Evolutionary conservation across 352 stramenopile genomes (phyloP), one percentile per base, ranked within the genome.

Genomic region (Globisporangium abappressorium): DNA sequence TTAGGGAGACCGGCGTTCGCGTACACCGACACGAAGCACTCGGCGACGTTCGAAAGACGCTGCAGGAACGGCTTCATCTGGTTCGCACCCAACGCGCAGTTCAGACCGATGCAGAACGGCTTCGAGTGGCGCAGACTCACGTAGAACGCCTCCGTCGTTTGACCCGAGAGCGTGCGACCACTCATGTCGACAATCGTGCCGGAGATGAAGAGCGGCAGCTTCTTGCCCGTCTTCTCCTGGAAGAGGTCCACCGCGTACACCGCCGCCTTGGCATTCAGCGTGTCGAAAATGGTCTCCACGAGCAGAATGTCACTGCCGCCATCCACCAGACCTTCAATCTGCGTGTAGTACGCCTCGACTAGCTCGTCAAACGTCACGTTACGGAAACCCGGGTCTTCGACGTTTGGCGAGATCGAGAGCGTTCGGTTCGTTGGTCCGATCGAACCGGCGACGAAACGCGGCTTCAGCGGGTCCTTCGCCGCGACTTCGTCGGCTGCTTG

Each of bases 221-320:
- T 91, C 36, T 94, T 70, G 18, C 86, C 84, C 54, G 78, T 94
- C 26, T 96, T 84, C 66, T 98, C 93, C 65, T 98, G 81, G 72
- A 94, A 98, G 69, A 98, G 84, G 58, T 95, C 87, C 66, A 98
- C 85, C 3, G 96, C 95, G 74, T 97, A 99, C 46, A 99, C 82
- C 2, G 96, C 97, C 22, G 96, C 97, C 81, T 99, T 99, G 59
- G 97, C 96, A 75, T 99, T 99, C 65, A 99, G 82, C 14, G 97
- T 99, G 73, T 99, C 97, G 76, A 99, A 99, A 64, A 99, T 98
- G 5, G 97, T 99, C 78, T 99, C 97, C 0, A 99, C 94, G 61
- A 99, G 97, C 54, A 99, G 76, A 67, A 99, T 92, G 75, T 99
- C 97, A 47, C 79, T 78, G 56, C 97, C 97, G n/a, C 97, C 97